Evolutionary conservation across 176 grass and related monocot genomes (phyloP).

Genomic region (Poa annua): DNA sequence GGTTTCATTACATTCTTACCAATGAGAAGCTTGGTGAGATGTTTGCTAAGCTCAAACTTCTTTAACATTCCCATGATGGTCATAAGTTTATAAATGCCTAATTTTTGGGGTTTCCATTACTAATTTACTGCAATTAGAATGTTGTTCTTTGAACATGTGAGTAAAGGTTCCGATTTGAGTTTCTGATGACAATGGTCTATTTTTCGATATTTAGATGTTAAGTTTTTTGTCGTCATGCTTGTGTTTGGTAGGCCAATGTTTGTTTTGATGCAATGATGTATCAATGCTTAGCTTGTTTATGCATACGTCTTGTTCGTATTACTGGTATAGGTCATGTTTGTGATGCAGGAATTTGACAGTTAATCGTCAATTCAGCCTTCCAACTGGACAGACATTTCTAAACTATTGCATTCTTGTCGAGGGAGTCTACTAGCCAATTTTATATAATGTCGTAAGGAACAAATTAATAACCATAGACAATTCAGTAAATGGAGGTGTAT

Average conservation of each 20-base stretch:
- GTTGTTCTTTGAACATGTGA: neutral
- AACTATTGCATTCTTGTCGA: conserved; percentile 1
- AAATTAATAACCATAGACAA: neutral
- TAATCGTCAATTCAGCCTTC: neutral
- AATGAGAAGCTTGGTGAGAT: too few species aligned
- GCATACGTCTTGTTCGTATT: too few species aligned
- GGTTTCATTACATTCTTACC: too few species aligned
- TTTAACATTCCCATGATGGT: too few species aligned
- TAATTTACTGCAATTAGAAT: neutral
- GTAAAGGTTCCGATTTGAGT: neutral
- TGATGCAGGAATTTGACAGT: neutral
- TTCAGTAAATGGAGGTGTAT: neutral
- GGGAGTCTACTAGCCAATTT: neutral
- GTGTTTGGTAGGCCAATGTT: neutral
- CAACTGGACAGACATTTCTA: neutral
- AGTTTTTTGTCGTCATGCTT: neutral
- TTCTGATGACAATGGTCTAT: neutral
- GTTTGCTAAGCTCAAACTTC: too few species aligned
- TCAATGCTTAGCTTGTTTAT: conserved; percentile 24
- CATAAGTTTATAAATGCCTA: too few species aligned
- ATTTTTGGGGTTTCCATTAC: too few species aligned
- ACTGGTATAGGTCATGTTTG: neutral
- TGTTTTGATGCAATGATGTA: neutral
- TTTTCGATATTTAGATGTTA: neutral
- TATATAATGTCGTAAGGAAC: too few species aligned